Evolutionary conservation across 805 yeast genomes (phyloP).

Genomic region (Cyberlindnera galapagoensis): DNA sequence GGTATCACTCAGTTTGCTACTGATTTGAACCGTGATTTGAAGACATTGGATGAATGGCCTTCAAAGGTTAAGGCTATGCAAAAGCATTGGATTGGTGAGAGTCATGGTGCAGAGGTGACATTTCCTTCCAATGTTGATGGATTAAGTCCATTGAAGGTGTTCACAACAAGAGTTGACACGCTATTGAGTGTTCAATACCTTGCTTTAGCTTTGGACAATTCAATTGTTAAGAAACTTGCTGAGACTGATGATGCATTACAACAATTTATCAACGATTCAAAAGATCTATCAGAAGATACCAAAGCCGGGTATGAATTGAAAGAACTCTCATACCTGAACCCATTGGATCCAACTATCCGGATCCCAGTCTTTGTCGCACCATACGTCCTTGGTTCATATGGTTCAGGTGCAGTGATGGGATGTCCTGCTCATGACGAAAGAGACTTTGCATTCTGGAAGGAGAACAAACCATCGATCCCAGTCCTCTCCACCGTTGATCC

Average conservation of each 20-base stretch:
- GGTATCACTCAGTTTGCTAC: constrained; percentile 81
- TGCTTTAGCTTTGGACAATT: constrained; percentile 72
- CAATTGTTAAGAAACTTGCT: constrained; percentile 40
- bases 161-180: constrained; percentile 91
- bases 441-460: constrained; percentile 75
- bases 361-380: constrained; percentile 88
- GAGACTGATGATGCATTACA: constrained; percentile 33
- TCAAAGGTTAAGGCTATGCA: constrained; percentile 86
- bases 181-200: constrained; percentile 75
- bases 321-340: constrained; percentile 44
- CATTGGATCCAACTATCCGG: constrained; percentile 39
- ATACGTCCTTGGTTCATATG: constrained; percentile 78
- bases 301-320: constrained; percentile 55
- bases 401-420: constrained; percentile 96
- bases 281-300: constrained; percentile 37
- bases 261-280: constrained; percentile 37
- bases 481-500: constrained; percentile 18
- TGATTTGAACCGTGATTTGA: constrained; percentile 59
- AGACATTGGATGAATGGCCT: constrained; percentile 72
- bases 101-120: constrained; percentile 66
- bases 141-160: constrained; percentile 39
- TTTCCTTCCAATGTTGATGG: constrained; percentile 34
- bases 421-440: constrained; percentile 91
- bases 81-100: constrained; percentile 87
- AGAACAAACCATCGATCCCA: constrained; percentile 41